Evolutionary conservation across 768 basidiomycete species (phyloP).

Genomic region (Cystobasidiopsis lactophilus): DNA sequence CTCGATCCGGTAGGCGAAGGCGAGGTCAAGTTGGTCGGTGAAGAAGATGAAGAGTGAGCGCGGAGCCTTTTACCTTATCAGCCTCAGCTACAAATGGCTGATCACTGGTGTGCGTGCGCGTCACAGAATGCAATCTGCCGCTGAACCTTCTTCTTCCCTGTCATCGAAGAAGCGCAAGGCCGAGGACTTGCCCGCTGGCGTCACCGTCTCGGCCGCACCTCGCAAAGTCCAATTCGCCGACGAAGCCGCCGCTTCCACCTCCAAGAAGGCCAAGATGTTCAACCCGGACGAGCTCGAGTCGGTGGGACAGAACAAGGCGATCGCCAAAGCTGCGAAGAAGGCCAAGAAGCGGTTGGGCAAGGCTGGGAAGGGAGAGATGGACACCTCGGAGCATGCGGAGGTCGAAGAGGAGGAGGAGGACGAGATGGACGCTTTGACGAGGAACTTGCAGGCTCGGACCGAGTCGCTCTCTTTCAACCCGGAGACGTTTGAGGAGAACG

Average conservation of each 20-base stretch:
- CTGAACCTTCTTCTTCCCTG: not conserved
- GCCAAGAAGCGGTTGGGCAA: conserved; percentile 19
- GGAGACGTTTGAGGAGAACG: conserved; percentile 4
- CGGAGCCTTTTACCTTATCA: not conserved
- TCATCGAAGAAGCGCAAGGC: conserved; percentile 6
- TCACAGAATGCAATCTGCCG: conserved; percentile 11
- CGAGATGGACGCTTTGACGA: not conserved
- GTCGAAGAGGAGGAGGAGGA: conserved; percentile 6
- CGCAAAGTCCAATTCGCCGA: conserved; percentile 7
- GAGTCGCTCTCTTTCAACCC: not conserved
- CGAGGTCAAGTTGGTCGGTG: conserved; percentile 6
- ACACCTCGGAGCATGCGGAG: conserved; percentile 9
- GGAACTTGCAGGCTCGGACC: not conserved
- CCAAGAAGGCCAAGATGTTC: conserved; percentile 8
- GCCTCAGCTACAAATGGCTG: not conserved
- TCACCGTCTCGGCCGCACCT: conserved; percentile 17
- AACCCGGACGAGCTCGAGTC: conserved; percentile 10
- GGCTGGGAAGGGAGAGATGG: conserved; percentile 1
- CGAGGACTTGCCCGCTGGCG: conserved; percentile 1
- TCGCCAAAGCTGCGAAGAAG: conserved; percentile 17
- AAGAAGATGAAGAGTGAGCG: conserved; percentile 6
- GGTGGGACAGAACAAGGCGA: conserved; percentile 17
- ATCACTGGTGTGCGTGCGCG: not conserved
- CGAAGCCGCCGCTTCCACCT: conserved; percentile 15
- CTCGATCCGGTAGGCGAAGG: not conserved